Base-by-base conservation (phyloP, 306 rosid species). In the Rosa lucieae region DNA sequence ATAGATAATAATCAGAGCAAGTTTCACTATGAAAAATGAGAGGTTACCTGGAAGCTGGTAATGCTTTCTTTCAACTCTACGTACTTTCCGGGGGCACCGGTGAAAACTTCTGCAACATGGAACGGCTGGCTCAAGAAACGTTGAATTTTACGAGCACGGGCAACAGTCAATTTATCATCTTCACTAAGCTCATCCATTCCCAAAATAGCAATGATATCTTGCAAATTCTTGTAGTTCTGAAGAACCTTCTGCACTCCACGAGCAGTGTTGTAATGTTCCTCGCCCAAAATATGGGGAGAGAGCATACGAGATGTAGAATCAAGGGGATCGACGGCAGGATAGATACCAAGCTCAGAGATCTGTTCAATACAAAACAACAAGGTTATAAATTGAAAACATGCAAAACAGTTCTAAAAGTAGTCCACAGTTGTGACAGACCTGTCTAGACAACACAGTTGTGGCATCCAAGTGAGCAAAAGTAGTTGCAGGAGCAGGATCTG, bases 171-270 rank as follows among this genome's bases (percentile, higher is more conserved):
- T 76, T 95, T 95, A 85, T 95, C 99, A 52, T 95, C 98, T 86
- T 95, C 99, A 89, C 99, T 95, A 42, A 95, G 98, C 90, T 95
- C 99, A 67, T 95, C 99, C 99, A 95, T 95, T 75, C 99, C 99
- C 92, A 95, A 84, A 91, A 95, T 95, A 23, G 99, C 99, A 88
- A 95, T 95, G 74, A 95, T 95, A 90, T 95, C 99, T 80, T 95
- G 99, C 82, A 95, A 90, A 90, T 95, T 95, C 94, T 93, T 95
- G 93, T 95, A 95, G 82, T 93, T 90, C 83, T 95, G 99, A 67
- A 95, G 96, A 53, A 95, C 92, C 77, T 91, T 89, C 88, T 95
- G 99, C 43, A 95, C 98, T 63, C 99, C 98, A 86, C 99, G 98
- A 86, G 99, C 99, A 80, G 98, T 91, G 77, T 93, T 88, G 10